Evolutionary conservation across 2,329 filamentous ascomycete genomes (phyloP), one percentile per base, ranked within the genome.

Genomic region (Paraconiothyrium brasiliense): DNA sequence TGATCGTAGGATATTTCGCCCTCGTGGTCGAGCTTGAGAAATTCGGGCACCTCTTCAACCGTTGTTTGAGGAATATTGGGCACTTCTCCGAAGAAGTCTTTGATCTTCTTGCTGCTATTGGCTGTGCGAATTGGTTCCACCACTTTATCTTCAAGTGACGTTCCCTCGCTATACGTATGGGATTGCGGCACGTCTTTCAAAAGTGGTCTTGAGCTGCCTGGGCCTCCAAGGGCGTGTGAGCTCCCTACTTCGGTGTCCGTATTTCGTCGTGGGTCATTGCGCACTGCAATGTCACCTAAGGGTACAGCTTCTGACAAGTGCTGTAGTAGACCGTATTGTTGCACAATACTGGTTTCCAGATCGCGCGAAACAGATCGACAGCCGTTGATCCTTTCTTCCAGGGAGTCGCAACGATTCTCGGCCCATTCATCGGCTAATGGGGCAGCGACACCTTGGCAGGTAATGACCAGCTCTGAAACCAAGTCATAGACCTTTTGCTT

Each of bases 371-470:
- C 91, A 61, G 88, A 85, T 56, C 91, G 88, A 61, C 97, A 93
- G 65, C 92, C 90, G 66, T 91, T 91, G 30, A 98, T 80, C 24
- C 95, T 89, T 67, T 92, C 92, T 73, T 97, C 94, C 34, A 99
- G 83, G 8, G 94, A 92, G 75, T 97, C 93, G 1, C 93, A 93
- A 47, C 93, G 89, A n/a, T 94, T 84, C 76, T 97, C 93, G 4
- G 94, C 89, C 95, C 95, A 99, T 80, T 99, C 95, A 75, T 99
- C 95, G 9, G 91, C 92, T 47, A 99, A 80, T 6, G 95, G 95
- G 9, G 92, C 92, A 6, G 93, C 92, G n/a, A 98, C 91, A 27
- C 92, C 89, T 79, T 99, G 95, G 72, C 94, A 97, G 61, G 90
- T 89, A 54, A 97, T 81, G 4, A 98, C 82, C 32, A 99, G 86